These are phyloP conservation scores for Tetrahymena malaccensis DNA, from an alignment of 73 alveolate species.

Conservation along the genomic window DNA sequence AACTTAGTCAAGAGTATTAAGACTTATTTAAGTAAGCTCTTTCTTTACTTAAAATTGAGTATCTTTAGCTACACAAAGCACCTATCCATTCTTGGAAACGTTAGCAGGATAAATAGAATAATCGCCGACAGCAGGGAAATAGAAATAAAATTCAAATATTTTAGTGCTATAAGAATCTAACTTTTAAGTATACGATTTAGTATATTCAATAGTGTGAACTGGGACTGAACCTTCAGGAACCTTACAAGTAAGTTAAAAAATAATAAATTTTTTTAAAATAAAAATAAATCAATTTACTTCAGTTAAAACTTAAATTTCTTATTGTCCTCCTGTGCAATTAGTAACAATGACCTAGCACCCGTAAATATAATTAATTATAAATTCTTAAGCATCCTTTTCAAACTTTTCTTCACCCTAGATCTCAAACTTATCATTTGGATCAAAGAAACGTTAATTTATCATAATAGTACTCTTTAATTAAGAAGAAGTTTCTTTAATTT, in stretches of 20 bases:
- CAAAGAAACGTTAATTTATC: conserved; percentile 71
- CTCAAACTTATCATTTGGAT: conserved; percentile 22
- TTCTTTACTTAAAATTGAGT: conserved; percentile 47
- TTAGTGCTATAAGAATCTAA: conserved; percentile 70
- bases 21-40: background rate
- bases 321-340: conserved; percentile 59
- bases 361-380: conserved; percentile 62
- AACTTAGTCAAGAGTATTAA: conserved; percentile 58
- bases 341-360: conserved; percentile 83
- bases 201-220: conserved; percentile 52
- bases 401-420: conserved; percentile 19
- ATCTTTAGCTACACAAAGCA: conserved; percentile 64
- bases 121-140: conserved; percentile 87
- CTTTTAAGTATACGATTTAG: conserved; percentile 44
- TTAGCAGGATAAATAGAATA: conserved; percentile 78
- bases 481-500: conserved; percentile 67
- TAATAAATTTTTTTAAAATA: no score
- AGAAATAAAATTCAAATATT: conserved; percentile 59
- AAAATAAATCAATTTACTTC: conserved; percentile 9
- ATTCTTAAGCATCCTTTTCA: conserved; percentile 60
- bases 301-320: conserved; percentile 61
- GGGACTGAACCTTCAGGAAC: conserved; percentile 91
- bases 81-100: conserved; percentile 61
- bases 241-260: background rate
- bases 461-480: conserved; percentile 60